A percentile compares a stretch with the other conserved stretches of the same genome.
Conservation (phyloP, 208 protist genomes). For the Entamoeba moshkovskii region DNA sequence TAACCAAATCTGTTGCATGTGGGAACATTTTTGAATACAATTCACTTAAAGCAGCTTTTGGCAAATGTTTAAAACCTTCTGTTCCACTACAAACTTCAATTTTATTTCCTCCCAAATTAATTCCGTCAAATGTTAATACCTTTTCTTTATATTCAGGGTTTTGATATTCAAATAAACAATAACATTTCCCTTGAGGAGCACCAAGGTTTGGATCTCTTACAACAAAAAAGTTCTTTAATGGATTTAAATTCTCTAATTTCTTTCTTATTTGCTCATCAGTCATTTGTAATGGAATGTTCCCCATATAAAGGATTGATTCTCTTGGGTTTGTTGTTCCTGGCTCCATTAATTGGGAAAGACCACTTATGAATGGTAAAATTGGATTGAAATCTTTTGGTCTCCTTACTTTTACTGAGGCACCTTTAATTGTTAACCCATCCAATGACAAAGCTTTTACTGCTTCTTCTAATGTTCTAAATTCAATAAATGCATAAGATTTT, state of each 20-base stretch:
- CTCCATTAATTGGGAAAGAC: neutral
- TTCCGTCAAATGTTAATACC: neutral
- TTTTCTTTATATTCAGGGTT: neutral
- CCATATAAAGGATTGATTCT: neutral
- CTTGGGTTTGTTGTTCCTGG: neutral
- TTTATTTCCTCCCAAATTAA: neutral
- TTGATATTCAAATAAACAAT: neutral
- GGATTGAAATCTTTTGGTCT: neutral
- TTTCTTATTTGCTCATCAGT: neutral
- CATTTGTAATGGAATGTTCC: conserved; percentile 1
- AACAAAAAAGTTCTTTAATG: neutral
- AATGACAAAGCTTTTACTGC: neutral
- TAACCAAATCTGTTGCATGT: neutral
- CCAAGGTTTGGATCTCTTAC: neutral
- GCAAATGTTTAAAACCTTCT: neutral
- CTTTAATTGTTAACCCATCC: neutral
- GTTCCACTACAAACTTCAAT: neutral
- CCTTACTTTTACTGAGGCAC: neutral
- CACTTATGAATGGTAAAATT: neutral
- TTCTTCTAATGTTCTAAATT: neutral
- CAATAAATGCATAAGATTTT: conserved; percentile 3
- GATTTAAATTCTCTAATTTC: neutral
- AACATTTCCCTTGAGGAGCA: neutral
- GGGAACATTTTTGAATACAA: neutral
- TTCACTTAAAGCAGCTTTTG: neutral